Percentiles rank a stretch among this genome's conserved stretches.
phyloP scores from a whole-genome alignment of 164 flowering plant species.

The Tetrastigma voinierianum region DNA sequence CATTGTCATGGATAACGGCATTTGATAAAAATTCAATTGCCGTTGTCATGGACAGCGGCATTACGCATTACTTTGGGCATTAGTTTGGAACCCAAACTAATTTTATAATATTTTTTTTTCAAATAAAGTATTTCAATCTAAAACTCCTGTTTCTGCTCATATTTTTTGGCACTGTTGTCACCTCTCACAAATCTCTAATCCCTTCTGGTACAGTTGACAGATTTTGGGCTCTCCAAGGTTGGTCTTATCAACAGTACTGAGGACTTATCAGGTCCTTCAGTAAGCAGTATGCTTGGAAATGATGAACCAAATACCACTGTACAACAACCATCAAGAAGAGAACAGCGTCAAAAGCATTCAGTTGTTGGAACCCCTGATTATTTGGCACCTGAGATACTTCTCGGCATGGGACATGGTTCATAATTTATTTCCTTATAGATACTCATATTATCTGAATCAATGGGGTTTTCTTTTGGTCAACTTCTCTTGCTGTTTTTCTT shows the following conservation, averaged over 20 bases:
- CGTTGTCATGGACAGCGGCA: too few species aligned
- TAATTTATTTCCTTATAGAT: constrained; percentile 9
- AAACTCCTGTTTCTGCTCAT: too few species aligned
- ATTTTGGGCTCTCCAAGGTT: constrained; percentile 98
- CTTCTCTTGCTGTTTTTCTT: constrained; percentile 13
- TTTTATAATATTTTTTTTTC: too few species aligned
- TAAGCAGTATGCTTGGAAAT: constrained; percentile 42
- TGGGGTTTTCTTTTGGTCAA: not conserved
- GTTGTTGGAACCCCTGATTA: constrained; percentile 99
- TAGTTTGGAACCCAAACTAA: too few species aligned
- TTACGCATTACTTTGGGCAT: too few species aligned
- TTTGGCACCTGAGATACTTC: constrained; percentile 99
- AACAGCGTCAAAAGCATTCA: constrained; percentile 70
- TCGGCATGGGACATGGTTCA: constrained; percentile 98
- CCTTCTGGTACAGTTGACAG: constrained; percentile 92
- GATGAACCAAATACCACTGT: constrained; percentile 39
- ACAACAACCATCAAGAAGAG: constrained; percentile 44
- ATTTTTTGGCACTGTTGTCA: constrained; percentile 7
- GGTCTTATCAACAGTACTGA: constrained; percentile 97
- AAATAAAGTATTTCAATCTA: too few species aligned
- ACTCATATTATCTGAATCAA: not conserved
- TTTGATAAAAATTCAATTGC: too few species aligned
- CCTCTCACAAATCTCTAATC: constrained; percentile 44
- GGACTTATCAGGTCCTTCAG: constrained; percentile 79
- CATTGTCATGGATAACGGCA: too few species aligned